Percentiles rank a stretch among this genome's conserved stretches.
These are phyloP conservation scores for Chalciporus chontae DNA, from an alignment of 768 basidiomycete genomes.

Conservation along the genomic window DNA sequence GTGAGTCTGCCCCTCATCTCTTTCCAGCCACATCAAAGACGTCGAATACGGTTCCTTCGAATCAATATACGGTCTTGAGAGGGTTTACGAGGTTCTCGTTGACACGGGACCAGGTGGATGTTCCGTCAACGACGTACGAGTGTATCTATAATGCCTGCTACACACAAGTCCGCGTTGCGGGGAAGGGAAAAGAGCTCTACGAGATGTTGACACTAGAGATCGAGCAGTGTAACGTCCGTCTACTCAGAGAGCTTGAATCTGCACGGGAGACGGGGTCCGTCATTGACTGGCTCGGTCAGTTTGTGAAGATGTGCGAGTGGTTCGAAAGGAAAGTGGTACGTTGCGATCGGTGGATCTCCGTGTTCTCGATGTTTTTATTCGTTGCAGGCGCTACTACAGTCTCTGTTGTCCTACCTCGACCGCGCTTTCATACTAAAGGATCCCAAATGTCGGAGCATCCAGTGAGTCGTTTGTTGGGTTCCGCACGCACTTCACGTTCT, in stretches of 20 bases:
- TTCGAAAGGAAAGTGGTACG: conserved; percentile 64
- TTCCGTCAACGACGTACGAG: conserved; percentile 51
- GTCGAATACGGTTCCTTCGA: conserved; percentile 5
- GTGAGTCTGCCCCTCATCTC: background rate
- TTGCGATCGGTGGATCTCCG: conserved; percentile 14
- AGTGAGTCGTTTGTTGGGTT: conserved; percentile 33
- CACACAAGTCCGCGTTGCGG: conserved; percentile 47
- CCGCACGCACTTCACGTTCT: background rate
- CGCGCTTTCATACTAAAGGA: conserved; percentile 53
- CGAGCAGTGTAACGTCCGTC: conserved; percentile 45
- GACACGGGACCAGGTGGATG: conserved; percentile 31
- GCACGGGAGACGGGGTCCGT: conserved; percentile 15
- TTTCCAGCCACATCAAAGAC: conserved; percentile 7
- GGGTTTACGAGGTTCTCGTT: conserved; percentile 41
- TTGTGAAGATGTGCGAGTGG: conserved; percentile 57
- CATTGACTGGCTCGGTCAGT: conserved; percentile 54
- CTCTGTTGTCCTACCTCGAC: conserved; percentile 70
- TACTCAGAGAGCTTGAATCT: conserved; percentile 39
- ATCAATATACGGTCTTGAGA: conserved; percentile 30
- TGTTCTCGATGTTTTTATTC: background rate
- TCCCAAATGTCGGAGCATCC: conserved; percentile 38
- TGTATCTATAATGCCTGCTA: conserved; percentile 55
- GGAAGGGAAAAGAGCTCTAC: conserved; percentile 57
- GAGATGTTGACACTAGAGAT: conserved; percentile 56
- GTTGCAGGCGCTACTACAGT: conserved; percentile 52